These are phyloP conservation scores for Linum tenue DNA, from an alignment of 345 rosid genomes.

Conservation along the genomic window DNA sequence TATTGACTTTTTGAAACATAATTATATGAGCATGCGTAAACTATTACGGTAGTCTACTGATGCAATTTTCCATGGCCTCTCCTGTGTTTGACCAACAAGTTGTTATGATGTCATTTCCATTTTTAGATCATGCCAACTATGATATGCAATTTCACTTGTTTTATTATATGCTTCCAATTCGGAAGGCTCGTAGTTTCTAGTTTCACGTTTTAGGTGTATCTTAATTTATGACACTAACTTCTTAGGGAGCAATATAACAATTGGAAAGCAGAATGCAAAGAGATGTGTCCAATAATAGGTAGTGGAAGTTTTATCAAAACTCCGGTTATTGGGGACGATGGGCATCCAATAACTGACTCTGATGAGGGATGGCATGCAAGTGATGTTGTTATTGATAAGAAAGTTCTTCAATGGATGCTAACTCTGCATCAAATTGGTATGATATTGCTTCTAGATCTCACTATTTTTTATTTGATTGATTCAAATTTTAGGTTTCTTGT, in stretches of 20 bases:
- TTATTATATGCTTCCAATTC: neutral
- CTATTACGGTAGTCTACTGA: neutral
- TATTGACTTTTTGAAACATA: neutral
- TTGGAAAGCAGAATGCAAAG: constrained; percentile 77
- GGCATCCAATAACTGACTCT: constrained; percentile 40
- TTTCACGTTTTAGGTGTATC: constrained; percentile 5
- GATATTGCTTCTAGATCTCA: constrained; percentile 11
- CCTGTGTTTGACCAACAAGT: neutral
- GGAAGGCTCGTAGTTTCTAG: constrained; percentile 5
- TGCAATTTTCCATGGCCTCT: neutral
- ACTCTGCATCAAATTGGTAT: constrained; percentile 79
- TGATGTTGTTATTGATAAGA: constrained; percentile 46
- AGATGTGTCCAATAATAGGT: constrained; percentile 75
- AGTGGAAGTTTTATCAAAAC: constrained; percentile 56
- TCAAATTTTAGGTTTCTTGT: neutral
- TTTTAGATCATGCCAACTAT: too few species aligned
- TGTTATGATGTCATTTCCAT: neutral
- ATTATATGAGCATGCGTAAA: neutral
- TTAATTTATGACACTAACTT: constrained; percentile 18
- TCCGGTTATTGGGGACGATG: constrained; percentile 58
- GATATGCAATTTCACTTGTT: too few species aligned
- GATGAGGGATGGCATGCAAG: constrained; percentile 25
- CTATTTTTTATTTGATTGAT: neutral
- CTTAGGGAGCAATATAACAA: constrained; percentile 64
- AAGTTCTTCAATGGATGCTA: constrained; percentile 74